Conservation (phyloP, 2,329 filamentous ascomycete genomes). For the Cercospora sp. region DNA sequence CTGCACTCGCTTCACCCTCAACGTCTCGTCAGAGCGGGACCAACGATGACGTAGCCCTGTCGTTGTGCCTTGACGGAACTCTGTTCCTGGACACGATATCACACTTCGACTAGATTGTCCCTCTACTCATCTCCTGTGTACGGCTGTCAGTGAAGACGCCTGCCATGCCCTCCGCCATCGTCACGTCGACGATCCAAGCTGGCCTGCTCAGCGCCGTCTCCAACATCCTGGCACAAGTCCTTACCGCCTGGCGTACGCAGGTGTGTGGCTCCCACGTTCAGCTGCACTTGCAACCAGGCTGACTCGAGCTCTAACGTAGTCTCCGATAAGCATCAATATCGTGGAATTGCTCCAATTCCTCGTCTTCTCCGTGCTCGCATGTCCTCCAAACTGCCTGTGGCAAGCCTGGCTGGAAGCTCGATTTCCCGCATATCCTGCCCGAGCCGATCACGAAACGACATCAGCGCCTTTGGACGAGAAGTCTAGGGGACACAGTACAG, state of each 20-base stretch:
- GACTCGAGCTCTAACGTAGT: conserved; percentile 17
- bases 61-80: neutral
- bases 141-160: neutral
- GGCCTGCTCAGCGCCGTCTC: conserved; percentile 65
- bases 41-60: neutral
- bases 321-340: conserved; percentile 59
- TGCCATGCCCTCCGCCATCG: conserved; percentile 54
- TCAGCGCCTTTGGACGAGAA: conserved; percentile 31
- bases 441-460: conserved; percentile 42
- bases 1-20: neutral
- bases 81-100: neutral
- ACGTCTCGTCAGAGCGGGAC: neutral
- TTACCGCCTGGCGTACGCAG: conserved; percentile 62
- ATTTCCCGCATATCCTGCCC: conserved; percentile 62
- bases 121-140: neutral
- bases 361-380: conserved; percentile 69
- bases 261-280: conserved; percentile 45
- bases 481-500: conserved; percentile 27
- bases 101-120: neutral
- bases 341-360: conserved; percentile 74
- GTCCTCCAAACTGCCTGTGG: conserved; percentile 84
- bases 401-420: conserved; percentile 73
- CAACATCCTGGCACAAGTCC: conserved; percentile 71
- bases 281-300: neutral
- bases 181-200: conserved; percentile 64